Percentiles rank a stretch among this genome's conserved stretches.
Conservation (phyloP, 1,139 yeast species). For the Pichia sp. region DNA sequence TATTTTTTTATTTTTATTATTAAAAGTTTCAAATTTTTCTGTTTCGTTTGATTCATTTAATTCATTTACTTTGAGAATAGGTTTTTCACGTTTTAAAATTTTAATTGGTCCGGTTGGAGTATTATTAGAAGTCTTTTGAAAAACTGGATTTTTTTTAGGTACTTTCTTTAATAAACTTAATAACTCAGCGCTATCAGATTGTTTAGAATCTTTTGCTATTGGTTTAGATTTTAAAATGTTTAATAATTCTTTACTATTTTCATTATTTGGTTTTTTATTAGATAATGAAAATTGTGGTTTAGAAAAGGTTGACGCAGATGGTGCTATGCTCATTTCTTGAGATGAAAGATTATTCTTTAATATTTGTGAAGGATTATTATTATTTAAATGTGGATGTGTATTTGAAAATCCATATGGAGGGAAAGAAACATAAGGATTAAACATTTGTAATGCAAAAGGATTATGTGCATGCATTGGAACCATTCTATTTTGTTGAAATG, state of each 20-base stretch:
- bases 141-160: neutral
- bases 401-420: slow-evolving; percentile 1
- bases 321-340: slow-evolving; percentile 28
- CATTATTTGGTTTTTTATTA: slow-evolving; percentile 32
- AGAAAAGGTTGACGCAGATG: slow-evolving; percentile 22
- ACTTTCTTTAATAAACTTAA: slow-evolving; percentile 12
- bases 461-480: slow-evolving; percentile 18
- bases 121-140: neutral
- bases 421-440: slow-evolving; percentile 26
- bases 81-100: slow-evolving; percentile 16
- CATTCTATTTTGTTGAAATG: slow-evolving; percentile 10
- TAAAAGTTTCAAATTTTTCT: neutral
- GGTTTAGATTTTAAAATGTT: slow-evolving; percentile 41
- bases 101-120: slow-evolving; percentile 7
- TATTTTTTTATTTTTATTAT: neutral
- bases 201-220: slow-evolving; percentile 12
- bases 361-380: neutral
- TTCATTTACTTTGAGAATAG: neutral
- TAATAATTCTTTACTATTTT: slow-evolving; percentile 47
- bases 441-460: slow-evolving; percentile 23
- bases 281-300: slow-evolving; percentile 26
- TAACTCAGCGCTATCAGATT: slow-evolving; percentile 7
- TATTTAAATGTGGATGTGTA: slow-evolving; percentile 11
- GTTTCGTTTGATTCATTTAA: neutral
- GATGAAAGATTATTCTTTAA: neutral